Percentiles rank a stretch among this genome's conserved stretches.
Evolutionary conservation across 2,329 filamentous ascomycete genomes (phyloP).

Genomic region (Nothophoma quercina): DNA sequence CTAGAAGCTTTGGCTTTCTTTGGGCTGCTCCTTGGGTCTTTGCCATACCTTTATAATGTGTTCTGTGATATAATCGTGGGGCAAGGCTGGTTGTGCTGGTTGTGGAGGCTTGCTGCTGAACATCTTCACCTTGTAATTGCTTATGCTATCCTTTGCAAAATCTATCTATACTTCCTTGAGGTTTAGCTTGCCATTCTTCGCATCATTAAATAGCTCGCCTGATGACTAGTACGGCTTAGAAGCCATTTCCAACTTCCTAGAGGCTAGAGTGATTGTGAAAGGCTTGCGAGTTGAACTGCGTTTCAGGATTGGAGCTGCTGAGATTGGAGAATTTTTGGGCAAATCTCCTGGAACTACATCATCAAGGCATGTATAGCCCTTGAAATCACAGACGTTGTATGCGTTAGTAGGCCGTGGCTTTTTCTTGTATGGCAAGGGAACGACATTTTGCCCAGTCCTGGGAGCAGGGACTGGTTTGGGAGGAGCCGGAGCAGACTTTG

Average conservation of each 20-base stretch:
- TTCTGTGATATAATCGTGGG: conserved; percentile 7
- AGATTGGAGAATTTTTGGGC: neutral
- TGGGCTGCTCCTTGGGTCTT: neutral
- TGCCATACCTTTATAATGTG: conserved; percentile 8
- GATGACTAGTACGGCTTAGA: neutral
- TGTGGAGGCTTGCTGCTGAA: conserved; percentile 4
- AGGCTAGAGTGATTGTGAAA: neutral
- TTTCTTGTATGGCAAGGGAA: conserved; percentile 6
- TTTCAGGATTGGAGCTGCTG: neutral
- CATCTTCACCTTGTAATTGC: conserved; percentile 2
- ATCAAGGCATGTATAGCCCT: conserved; percentile 5
- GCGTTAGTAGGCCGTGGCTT: conserved; percentile 3
- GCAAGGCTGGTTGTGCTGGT: conserved; percentile 1
- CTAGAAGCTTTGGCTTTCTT: conserved; percentile 5
- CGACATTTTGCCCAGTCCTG: conserved; percentile 2
- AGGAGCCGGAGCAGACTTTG: conserved; percentile 1
- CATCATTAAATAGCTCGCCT: neutral
- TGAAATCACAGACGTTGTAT: conserved; percentile 5
- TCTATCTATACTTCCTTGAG: conserved; percentile 6
- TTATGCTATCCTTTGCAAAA: conserved; percentile 2
- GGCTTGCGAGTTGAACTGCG: conserved; percentile 2
- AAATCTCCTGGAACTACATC: conserved; percentile 2
- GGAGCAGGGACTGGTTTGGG: neutral
- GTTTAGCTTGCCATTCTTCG: conserved; percentile 1
- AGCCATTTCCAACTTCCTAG: conserved; percentile 1